A percentile compares a stretch with the other conserved stretches of the same genome.
Conservation (phyloP, 2,329 filamentous ascomycete species). For the Xylariales sp. region DNA sequence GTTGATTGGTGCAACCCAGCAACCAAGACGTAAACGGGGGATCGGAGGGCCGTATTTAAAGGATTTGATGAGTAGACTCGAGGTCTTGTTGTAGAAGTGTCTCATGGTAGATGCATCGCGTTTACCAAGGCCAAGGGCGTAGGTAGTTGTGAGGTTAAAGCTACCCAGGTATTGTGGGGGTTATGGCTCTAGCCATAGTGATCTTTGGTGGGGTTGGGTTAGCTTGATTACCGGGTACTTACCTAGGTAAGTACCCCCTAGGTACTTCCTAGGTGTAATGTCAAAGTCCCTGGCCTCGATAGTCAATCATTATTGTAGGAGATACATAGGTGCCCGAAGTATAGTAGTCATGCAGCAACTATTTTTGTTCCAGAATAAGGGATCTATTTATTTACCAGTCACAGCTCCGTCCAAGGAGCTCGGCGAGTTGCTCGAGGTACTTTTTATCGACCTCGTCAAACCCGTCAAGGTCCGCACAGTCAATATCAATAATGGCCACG, state of each 20-base stretch:
- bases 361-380: background rate
- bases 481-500: slow-evolving; percentile 82
- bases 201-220: slow-evolving; percentile 22
- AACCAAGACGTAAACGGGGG: slow-evolving; percentile 7
- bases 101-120: slow-evolving; percentile 46
- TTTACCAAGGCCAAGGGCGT: slow-evolving; percentile 10
- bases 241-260: background rate
- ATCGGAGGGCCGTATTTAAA: slow-evolving; percentile 14
- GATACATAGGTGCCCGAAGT: too few relatives aligned
- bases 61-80: slow-evolving; percentile 40
- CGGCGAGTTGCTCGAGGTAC: slow-evolving; percentile 74
- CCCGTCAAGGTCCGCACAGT: slow-evolving; percentile 74
- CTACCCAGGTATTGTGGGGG: slow-evolving; percentile 21
- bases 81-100: slow-evolving; percentile 39
- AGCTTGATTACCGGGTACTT: background rate
- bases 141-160: slow-evolving; percentile 40
- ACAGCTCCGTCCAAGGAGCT: slow-evolving; percentile 68
- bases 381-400: slow-evolving; percentile 66
- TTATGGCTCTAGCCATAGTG: background rate
- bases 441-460: slow-evolving; percentile 76
- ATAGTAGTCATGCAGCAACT: background rate
- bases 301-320: too few relatives aligned
- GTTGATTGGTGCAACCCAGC: slow-evolving; percentile 21
- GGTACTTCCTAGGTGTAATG: too few relatives aligned
- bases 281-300: too few relatives aligned